Evolutionary conservation across 2,329 filamentous ascomycete species (phyloP).

Genomic region (Epicoccum sorghinum): DNA sequence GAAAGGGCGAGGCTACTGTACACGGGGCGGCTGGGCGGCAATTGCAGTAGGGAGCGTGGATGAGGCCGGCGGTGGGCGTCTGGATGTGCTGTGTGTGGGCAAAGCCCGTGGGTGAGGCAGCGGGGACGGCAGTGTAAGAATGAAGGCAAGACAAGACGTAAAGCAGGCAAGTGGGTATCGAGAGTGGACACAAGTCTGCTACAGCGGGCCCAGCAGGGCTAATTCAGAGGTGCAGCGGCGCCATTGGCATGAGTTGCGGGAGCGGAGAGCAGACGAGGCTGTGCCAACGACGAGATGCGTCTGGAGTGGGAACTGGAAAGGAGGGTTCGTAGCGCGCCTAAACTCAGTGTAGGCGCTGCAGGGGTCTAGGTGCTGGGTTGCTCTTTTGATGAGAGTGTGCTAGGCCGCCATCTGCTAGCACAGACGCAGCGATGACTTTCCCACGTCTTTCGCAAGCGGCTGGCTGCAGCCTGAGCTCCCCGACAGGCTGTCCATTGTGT

Average conservation of each 20-base stretch:
- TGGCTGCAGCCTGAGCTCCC: neutral
- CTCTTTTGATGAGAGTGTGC: constrained; percentile 1
- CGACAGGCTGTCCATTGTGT: neutral
- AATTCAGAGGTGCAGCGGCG: constrained; percentile 7
- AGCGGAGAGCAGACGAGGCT: constrained; percentile 5
- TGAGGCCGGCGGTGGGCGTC: too few relatives aligned
- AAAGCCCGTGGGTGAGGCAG: neutral
- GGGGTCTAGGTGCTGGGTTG: neutral
- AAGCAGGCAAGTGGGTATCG: neutral
- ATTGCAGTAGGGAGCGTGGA: neutral
- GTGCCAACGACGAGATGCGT: constrained; percentile 11
- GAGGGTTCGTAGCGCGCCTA: constrained; percentile 11
- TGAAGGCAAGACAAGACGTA: neutral
- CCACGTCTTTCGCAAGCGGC: neutral
- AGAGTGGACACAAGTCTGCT: constrained; percentile 1
- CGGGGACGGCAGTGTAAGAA: constrained; percentile 5
- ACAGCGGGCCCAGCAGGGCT: constrained; percentile 15
- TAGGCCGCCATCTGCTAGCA: constrained; percentile 6
- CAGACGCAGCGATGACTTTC: neutral
- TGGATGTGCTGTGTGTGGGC: neutral
- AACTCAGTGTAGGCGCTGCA: constrained; percentile 5
- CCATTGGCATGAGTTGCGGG: constrained; percentile 1
- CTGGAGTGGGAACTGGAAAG: constrained; percentile 10
- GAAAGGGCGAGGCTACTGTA: constrained; percentile 6
- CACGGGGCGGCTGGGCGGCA: neutral